Base-by-base conservation (phyloP, 768 basidiomycete genomes). In the Suillus subluteus region DNA sequence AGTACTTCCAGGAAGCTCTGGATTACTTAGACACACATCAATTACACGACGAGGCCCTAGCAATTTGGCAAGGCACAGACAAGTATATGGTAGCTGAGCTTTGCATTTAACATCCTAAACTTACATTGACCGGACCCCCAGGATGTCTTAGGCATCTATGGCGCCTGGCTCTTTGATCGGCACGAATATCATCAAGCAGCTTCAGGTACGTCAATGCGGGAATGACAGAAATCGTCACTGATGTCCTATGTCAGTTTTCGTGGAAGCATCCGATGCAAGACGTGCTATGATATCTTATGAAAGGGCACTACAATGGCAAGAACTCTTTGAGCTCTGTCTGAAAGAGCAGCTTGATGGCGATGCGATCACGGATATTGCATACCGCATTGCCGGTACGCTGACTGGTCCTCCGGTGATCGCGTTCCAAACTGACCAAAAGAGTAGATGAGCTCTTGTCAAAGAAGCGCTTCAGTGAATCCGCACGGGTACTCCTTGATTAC, bases 221-320 rank as follows among this genome's bases (percentile, higher is more conserved):
- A 21, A n/a, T n/a, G 18, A 61, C 32, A 62, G 52, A 44, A 41
- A 26, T 32, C 43, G 55, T 52, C 3, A 18, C 21, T 44, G n/a
- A 38, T 44, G 61, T 26, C 48, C 55, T 67, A 46, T 65, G 23
- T 65, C 69, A 94, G 96, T 89, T 0, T 98, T 96, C 78, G 76
- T 86, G 0, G 86, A 94, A 69, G 94, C 92, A 9, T 75, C 79
- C 5, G 82, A 86, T 63, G 78, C 81, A 1, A 74, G 82, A 6
- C 95, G 94, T 67, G 94, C 96, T 1, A 89, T 99, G 86, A 82
- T 91, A 11, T 90, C 96, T 0, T 88, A 96, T 72, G 96, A 98
- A 76, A 91, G 89, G 65, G 91, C 92, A 0, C 80, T 95, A 40
- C 87, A 91, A 63, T 99, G 97, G 97, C 89, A 91, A 72, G 95